Evolutionary conservation across 176 grass and related monocot genomes (phyloP), one percentile per base, ranked within the genome.

Genomic region (Carex cristatella): DNA sequence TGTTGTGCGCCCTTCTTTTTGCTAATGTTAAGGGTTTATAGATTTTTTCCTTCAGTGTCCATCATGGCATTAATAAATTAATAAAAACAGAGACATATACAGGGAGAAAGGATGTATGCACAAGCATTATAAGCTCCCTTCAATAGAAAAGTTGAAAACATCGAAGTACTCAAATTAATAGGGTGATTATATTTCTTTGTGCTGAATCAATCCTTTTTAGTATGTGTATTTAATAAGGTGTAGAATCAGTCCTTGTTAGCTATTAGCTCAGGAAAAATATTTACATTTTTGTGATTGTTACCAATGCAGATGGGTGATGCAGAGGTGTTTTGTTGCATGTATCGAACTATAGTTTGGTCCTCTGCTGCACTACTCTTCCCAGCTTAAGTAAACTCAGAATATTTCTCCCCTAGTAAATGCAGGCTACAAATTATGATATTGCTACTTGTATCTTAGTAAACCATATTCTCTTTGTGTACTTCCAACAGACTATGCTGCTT

Each of bases 291-390:
- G 5, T 35, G 23, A 79, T 79, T 79, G 27, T 35, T 33, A 18
- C 31, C 4, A 79, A 79, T 18, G 74, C 74, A 79, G 74, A 79
- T 57, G 74, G 58, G 49, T 79, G 53, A 79, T 79, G 74, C 30
- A 14, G 51, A 79, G 28, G 57, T 8, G 28, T 57, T 79, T 35
- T 3, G 51, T 79, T 79, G 53, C 74, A 79, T 56, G 51, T 37
- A 58, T 57, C 48, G 30, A 33, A 48, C 53, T 58, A 53, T 37
- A 33, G 51, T 4, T 76, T 32, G 73, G 28, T 78, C 27, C 15
- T n/a, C 15, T 7, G 23, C 13, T 12, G 44, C 10, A 78, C 48
- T 57, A 32, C 51, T 58, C 28, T 55, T 79, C 74, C 74, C 51
- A 58, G 74, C 74, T 79, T 12, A 58, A 35, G 74, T 78, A 35